Conservation (phyloP, 805 yeast species). For the Candida patagonica region DNA sequence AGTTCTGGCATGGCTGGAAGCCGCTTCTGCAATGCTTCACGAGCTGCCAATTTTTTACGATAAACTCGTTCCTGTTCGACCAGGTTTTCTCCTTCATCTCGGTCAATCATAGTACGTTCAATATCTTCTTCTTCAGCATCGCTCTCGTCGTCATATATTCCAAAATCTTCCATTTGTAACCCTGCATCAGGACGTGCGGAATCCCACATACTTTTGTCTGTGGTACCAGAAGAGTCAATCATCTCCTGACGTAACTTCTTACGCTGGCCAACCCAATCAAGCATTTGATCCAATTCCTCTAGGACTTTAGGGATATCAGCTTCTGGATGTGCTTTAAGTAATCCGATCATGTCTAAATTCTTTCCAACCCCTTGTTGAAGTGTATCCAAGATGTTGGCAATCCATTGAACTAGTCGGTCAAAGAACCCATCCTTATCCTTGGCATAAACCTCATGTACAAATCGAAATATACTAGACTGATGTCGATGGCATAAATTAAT, state of each 20-base stretch:
- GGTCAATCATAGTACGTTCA: conserved; percentile 31
- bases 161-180: conserved; percentile 14
- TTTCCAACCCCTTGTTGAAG: conserved; percentile 48
- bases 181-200: conserved; percentile 36
- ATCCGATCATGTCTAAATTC: conserved; percentile 36
- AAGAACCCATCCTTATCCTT: conserved; percentile 64
- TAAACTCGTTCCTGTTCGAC: conserved; percentile 19
- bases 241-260: conserved; percentile 24
- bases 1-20: conserved; percentile 22
- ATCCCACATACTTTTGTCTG: conserved; percentile 27
- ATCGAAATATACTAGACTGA: conserved; percentile 60
- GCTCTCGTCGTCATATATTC: conserved; percentile 17
- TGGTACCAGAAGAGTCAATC: conserved; percentile 14
- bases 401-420: conserved; percentile 64
- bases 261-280: conserved; percentile 30
- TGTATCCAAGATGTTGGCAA: conserved; percentile 53
- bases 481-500: conserved; percentile 60
- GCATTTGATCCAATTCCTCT: conserved; percentile 33
- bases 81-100: conserved; percentile 28
- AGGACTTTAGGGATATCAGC: conserved; percentile 20
- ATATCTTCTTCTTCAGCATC: conserved; percentile 43
- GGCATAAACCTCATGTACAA: conserved; percentile 73
- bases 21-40: conserved; percentile 14
- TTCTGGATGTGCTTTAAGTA: conserved; percentile 4
- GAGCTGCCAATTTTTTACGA: conserved; percentile 4